Base-by-base conservation (phyloP, 2,329 filamentous ascomycete species). In the Mollisia scopiformis region DNA sequence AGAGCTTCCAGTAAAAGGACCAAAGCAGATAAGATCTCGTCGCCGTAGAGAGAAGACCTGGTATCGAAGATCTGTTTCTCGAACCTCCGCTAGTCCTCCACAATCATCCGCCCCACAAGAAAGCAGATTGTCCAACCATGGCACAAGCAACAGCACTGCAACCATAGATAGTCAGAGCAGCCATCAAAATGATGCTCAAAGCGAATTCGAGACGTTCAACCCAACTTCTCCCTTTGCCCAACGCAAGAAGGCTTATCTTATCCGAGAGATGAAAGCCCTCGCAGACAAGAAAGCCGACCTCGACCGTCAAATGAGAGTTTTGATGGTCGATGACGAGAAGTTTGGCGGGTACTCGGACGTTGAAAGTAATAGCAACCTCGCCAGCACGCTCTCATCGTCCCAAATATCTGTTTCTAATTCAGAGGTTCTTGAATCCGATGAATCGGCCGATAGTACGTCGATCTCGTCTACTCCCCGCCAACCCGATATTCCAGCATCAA, bases 401-500 rank as follows among this genome's bases (percentile, higher is more conserved):
- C 25, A 47, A 16, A 25, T 47, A 16, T 51, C 33, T 3, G 14
- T 52, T 33, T 57, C 55, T 11, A 50, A n/a, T 14, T 55, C 55
- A 5, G 47, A 58, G 13, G 3, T 58, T 35, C 31, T 43, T 14
- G 52, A 57, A 21, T 37, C 41, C 6, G 59, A 57, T 14, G 57
- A 21, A 46, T 31, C 39, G 13, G 56, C 59, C 6, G 57, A 64
- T 21, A 35, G 57, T 25, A 64, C 62, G 16, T 66, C 64, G 3
- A n/a, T 64, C 2, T 64, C 59, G 19, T 61, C 59, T 33, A 57
- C 41, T 27, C 51, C 57, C 10, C 52, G 35, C 35, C 49, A 53
- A 14, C 50, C n/a, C 23, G 25, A 55, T 6, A 30, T 46, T 6
- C 27, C 43, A 25, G 39, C 31, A 14, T 47, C 31, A 21, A 30